Evolutionary conservation across 495 filamentous ascomycete species (phyloP).

Genomic region (Neurospora sp.): DNA sequence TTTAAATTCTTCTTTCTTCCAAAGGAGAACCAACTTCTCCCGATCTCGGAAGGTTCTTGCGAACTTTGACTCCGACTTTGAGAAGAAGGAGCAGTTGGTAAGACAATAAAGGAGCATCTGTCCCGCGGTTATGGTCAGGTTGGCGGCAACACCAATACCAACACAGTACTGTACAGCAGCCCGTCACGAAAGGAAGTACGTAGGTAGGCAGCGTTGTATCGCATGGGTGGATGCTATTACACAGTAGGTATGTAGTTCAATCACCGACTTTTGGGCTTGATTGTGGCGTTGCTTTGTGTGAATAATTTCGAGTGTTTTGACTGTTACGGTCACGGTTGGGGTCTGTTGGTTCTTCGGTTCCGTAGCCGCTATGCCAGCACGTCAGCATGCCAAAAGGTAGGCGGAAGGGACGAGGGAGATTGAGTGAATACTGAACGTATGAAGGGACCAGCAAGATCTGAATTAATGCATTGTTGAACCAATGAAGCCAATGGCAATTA

Average conservation of each 20-base stretch:
- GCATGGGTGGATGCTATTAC: neutral
- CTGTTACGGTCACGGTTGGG: neutral
- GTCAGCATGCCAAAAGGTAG: neutral
- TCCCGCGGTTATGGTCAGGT: neutral
- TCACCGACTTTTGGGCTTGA: neutral
- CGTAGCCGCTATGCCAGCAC: too few relatives aligned
- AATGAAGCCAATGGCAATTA: too few relatives aligned
- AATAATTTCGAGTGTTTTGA: neutral
- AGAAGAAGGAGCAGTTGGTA: neutral
- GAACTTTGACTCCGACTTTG: neutral
- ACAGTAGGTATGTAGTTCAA: neutral
- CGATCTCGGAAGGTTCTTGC: neutral
- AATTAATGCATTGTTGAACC: too few relatives aligned
- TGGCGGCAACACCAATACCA: neutral
- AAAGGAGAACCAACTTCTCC: neutral
- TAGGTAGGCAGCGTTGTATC: neutral
- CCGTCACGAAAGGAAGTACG: neutral
- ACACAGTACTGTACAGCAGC: neutral
- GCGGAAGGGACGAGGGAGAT: neutral
- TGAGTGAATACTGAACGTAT: neutral
- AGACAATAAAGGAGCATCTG: neutral
- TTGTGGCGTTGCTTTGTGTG: neutral
- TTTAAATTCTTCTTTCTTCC: neutral
- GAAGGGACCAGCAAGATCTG: neutral
- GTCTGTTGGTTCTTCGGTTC: neutral